Evolutionary conservation across 169 alveolate genomes (phyloP).

Genomic region (Miamiensis avidus): DNA sequence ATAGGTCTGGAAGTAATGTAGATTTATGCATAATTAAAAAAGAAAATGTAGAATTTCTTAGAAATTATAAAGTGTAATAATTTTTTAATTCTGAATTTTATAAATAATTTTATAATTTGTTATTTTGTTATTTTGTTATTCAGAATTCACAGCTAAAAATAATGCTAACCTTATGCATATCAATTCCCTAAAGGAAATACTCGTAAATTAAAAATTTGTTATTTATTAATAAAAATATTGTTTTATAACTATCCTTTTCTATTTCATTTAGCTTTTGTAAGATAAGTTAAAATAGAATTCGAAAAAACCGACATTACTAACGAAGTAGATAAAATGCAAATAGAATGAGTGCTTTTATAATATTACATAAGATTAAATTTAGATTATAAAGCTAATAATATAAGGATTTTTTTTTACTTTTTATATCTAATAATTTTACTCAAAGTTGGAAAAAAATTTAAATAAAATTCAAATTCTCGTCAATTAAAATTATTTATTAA

Average conservation of each 20-base stretch:
- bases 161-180: background rate
- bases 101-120: background rate
- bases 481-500: too few relatives aligned
- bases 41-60: slow-evolving; percentile 85
- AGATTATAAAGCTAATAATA: too few relatives aligned
- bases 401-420: too few relatives aligned
- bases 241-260: too few relatives aligned
- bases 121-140: too few relatives aligned
- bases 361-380: too few relatives aligned
- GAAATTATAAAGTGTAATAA: slow-evolving; percentile 42
- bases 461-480: too few relatives aligned
- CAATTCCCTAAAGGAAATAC: background rate
- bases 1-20: slow-evolving; percentile 94
- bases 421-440: too few relatives aligned
- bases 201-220: background rate
- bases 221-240: too few relatives aligned
- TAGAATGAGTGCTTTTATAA: background rate
- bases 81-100: too few relatives aligned
- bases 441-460: too few relatives aligned
- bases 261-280: background rate
- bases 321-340: background rate
- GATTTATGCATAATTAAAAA: slow-evolving; percentile 91
- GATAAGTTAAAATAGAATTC: too few relatives aligned
- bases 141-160: background rate
- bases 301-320: background rate